A percentile compares a stretch with the other conserved stretches of the same genome.
Conservation (phyloP, 495 filamentous ascomycete genomes). For the Hypoxylon lenormandii region DNA sequence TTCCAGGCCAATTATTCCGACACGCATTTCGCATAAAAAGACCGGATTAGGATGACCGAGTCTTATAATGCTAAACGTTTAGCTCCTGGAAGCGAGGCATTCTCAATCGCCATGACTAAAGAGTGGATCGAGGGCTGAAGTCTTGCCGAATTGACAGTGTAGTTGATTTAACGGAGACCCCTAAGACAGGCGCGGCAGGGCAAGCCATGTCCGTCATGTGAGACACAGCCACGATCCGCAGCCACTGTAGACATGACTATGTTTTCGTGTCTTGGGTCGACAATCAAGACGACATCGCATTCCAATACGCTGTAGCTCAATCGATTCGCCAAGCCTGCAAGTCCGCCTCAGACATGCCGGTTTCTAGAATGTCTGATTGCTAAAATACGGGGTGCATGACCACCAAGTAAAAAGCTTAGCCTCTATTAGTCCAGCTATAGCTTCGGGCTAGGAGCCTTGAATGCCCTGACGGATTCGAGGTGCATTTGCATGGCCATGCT, state of each 20-base stretch:
- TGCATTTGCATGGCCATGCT: not conserved
- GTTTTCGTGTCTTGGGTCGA: too few relatives aligned
- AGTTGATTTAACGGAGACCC: too few relatives aligned
- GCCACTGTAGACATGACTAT: too few relatives aligned
- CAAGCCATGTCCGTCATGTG: not conserved
- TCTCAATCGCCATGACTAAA: too few relatives aligned
- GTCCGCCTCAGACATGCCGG: not conserved
- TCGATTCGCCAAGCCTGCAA: not conserved
- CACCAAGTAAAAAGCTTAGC: not conserved
- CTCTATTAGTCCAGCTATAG: not conserved
- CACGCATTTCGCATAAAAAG: too few relatives aligned
- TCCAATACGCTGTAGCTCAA: not conserved
- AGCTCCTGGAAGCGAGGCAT: too few relatives aligned
- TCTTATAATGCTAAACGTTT: too few relatives aligned
- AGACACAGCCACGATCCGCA: slow-evolving; percentile 9
- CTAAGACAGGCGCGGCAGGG: not conserved
- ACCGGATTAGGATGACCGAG: too few relatives aligned
- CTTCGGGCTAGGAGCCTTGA: slow-evolving; percentile 23
- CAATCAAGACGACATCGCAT: slow-evolving; percentile 1
- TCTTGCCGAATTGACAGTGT: too few relatives aligned
- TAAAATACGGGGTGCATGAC: not conserved
- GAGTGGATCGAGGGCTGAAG: too few relatives aligned
- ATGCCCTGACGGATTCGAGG: slow-evolving; percentile 2
- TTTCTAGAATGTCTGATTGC: not conserved
- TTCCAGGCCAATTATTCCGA: too few relatives aligned